Base-by-base conservation (phyloP, 306 rosid species). In the Vigna reflexopilosa region DNA sequence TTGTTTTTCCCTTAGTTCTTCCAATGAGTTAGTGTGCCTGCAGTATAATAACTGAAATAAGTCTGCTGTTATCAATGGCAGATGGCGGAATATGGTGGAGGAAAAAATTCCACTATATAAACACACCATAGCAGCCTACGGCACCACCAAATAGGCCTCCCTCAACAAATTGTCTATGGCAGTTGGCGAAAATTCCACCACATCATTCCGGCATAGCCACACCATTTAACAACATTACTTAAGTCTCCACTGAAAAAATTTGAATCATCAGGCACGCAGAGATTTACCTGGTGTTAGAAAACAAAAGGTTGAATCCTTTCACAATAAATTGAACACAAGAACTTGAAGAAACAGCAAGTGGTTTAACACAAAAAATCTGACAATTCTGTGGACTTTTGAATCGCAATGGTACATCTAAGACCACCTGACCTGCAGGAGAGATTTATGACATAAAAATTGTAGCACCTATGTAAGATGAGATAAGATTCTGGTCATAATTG, bases 331-430 rank as follows among this genome's bases (percentile, higher is more conserved):
- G 87, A 62, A 84, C 89, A 73, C 71, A 71, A 78, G 86, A 77
- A 72, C 83, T 90, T 47, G 87, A 51, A 73, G 97, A 79, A 80
- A 91, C 87, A 22, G 98, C 98, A 83, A 94, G 89, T 36, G 98
- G 98, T 77, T 84, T 91, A 45, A 94, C 74, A 73, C 89, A 83
- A 82, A 83, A 77, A 76, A 94, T 94, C 83, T 81, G 82, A 86
- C 90, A 80, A 84, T 72, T 78, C 56, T 82, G 80, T 19, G 82
- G 72, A 72, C 84, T 87, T 84, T 80, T 85, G 20, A 86, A 86
- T 63, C 71, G 85, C 82, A 91, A 83, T 58, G 97, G 90, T 71
- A 80, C 84, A 73, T 94, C 98, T 26, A 91, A 67, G 54, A 90
- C 89, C 79, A 91, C 90, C 78, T 89, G 90, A 83, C 97, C 98